Conservation (phyloP, 2,329 filamentous ascomycete species). For the Hypomyces perniciosus region DNA sequence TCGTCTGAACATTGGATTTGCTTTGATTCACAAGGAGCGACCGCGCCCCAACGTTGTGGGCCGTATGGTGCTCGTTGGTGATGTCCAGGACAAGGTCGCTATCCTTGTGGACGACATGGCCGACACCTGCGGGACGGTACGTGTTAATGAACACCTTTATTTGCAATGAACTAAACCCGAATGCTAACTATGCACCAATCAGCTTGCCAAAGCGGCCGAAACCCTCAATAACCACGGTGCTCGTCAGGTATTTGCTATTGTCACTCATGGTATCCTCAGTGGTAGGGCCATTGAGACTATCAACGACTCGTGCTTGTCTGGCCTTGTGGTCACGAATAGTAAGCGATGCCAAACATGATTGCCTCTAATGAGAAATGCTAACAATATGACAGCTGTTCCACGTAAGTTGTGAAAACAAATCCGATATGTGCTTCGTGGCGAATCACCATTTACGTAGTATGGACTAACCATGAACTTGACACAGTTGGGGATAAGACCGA, state of each 20-base stretch:
- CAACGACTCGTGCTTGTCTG: constrained; percentile 69
- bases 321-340: constrained; percentile 85
- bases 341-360: constrained; percentile 18
- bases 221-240: constrained; percentile 85
- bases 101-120: constrained; percentile 99
- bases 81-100: constrained; percentile 83
- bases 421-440: background rate
- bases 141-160: background rate
- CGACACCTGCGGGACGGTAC: constrained; percentile 78
- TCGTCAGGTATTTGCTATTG: constrained; percentile 84
- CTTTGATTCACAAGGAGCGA: constrained; percentile 94
- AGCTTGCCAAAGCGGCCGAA: constrained; percentile 73
- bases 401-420: constrained; percentile 17
- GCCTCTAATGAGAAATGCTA: constrained; percentile 14
- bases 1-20: constrained; percentile 82
- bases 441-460: background rate
- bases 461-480: constrained; percentile 4
- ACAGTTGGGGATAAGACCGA: constrained; percentile 69
- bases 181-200: constrained; percentile 4
- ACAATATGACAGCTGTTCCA: constrained; percentile 29
- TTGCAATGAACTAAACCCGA: background rate
- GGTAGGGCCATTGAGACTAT: constrained; percentile 83
- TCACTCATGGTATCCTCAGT: constrained; percentile 87
- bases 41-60: constrained; percentile 80
- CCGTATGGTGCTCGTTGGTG: constrained; percentile 89